Evolutionary conservation across 2,329 filamentous ascomycete genomes (phyloP), one percentile per base, ranked within the genome.

Genomic region (Penicillium sp.): DNA sequence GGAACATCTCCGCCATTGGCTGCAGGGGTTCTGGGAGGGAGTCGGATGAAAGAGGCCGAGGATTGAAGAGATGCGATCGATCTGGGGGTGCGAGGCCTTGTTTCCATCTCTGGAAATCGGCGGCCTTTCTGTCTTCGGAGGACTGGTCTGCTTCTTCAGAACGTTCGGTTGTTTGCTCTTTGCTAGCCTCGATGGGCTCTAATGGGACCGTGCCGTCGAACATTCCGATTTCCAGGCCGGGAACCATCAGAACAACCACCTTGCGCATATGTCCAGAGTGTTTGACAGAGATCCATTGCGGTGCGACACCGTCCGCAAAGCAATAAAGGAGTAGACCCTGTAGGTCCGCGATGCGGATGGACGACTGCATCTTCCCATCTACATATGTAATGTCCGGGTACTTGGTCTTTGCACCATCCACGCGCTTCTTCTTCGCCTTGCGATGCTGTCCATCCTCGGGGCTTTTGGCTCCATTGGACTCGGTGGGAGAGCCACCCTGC

Each of bases 161-260:
- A 22, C 40, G 20, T 11, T n/a, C 27, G 22, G 16, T 6, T 8
- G 27, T 24, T 5, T 55, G 50, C 24, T 43, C 24, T 13, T 39
- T 49, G 9, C 54, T 51, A n/a, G 16, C 20, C 4, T 53, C 11
- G 14, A 50, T 48, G 20, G 74, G 67, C 39, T 78, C 76, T 28
- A 69, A 54, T 24, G 71, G 58, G 30, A 82, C 72, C 3, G 72
- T 75, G 31, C 82, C 79, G 69, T 88, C 83, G 74, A 97, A 95
- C 88, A 97, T 94, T 56, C 85, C 88, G 64, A 90, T 83, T 67
- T 97, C 92, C 22, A 99, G 75, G 0, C 94, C 94, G 10, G 94
- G 94, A 10, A 96, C 85, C 88, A 96, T 92, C 59, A 99, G 76
- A 36, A 89, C 83, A 27, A 97, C 92, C 27, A 95, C 87, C 73